phyloP scores from a whole-genome alignment of 345 rosid species.

The Litchi chinensis region DNA sequence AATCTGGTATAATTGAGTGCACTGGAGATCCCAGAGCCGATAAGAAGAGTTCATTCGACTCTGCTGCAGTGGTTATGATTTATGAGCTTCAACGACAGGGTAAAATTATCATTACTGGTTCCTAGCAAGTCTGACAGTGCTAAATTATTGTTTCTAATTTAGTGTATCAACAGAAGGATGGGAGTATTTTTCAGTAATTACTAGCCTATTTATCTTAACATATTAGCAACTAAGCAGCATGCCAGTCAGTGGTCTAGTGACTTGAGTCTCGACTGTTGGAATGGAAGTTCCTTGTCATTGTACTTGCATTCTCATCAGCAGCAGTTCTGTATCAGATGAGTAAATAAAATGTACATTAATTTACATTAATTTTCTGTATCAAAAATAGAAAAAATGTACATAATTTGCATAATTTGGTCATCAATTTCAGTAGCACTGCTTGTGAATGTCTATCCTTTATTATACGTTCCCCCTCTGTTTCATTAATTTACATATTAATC shows the following conservation, averaged over 20 bases:
- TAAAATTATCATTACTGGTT: conserved; percentile 35
- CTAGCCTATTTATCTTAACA: not conserved
- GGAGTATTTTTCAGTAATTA: not conserved
- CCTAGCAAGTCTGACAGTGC: conserved; percentile 2
- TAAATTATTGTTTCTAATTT: not conserved
- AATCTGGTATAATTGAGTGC: conserved; percentile 46
- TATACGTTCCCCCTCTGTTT: no score
- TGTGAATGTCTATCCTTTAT: no score
- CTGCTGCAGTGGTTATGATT: conserved; percentile 67
- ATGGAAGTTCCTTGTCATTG: not conserved
- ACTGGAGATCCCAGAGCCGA: conserved; percentile 69
- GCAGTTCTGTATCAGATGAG: not conserved
- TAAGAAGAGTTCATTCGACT: conserved; percentile 81
- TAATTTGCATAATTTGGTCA: not conserved
- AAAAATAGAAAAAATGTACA: no score
- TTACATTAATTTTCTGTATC: no score
- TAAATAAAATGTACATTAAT: not conserved
- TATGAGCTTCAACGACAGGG: conserved; percentile 60
- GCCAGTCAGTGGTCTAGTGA: not conserved
- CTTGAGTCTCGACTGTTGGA: no score
- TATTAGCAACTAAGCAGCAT: not conserved
- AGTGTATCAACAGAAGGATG: not conserved
- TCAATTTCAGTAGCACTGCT: no score
- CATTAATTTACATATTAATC: no score
- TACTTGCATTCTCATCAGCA: not conserved